Evolutionary conservation across 2,329 filamentous ascomycete genomes (phyloP).

Genomic region (Apiospora hydei): DNA sequence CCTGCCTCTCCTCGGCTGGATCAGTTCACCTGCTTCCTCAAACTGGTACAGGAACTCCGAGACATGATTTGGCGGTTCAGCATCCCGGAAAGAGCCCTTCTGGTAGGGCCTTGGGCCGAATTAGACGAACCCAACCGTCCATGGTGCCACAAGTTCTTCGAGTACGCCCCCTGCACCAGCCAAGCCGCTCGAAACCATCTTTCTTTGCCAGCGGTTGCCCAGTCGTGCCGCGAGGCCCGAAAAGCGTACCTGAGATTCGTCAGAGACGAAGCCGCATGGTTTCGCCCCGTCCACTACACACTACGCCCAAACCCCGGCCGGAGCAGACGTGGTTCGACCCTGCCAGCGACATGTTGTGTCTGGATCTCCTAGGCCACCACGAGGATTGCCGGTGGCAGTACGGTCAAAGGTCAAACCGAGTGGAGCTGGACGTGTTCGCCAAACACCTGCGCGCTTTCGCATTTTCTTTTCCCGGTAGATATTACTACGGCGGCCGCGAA

Average conservation of each 20-base stretch:
- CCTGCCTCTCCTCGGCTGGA: not conserved
- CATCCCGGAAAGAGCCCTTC: not conserved
- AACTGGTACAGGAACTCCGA: not conserved
- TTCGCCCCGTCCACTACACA: too few relatives aligned
- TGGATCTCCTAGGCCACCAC: not conserved
- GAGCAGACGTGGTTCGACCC: not conserved
- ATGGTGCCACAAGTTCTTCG: not conserved
- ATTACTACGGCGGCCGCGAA: not conserved
- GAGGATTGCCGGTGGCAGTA: too few relatives aligned
- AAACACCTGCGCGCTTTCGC: not conserved
- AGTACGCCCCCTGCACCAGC: not conserved
- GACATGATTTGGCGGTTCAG: not conserved
- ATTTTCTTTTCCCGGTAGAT: not conserved
- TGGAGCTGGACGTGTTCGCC: not conserved
- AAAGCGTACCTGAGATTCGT: not conserved
- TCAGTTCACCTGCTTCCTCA: not conserved
- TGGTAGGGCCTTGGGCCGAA: not conserved
- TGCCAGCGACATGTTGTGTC: not conserved
- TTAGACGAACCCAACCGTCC: not conserved
- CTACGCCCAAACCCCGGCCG: too few relatives aligned
- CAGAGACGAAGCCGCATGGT: not conserved
- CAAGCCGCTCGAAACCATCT: not conserved
- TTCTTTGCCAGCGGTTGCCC: not conserved
- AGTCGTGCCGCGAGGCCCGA: not conserved
- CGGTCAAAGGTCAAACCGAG: too few relatives aligned